Percentiles rank a stretch among this genome's conserved stretches.
Evolutionary conservation across 2,329 filamentous ascomycete species (phyloP).

Genomic region (Exserohilum turcica): DNA sequence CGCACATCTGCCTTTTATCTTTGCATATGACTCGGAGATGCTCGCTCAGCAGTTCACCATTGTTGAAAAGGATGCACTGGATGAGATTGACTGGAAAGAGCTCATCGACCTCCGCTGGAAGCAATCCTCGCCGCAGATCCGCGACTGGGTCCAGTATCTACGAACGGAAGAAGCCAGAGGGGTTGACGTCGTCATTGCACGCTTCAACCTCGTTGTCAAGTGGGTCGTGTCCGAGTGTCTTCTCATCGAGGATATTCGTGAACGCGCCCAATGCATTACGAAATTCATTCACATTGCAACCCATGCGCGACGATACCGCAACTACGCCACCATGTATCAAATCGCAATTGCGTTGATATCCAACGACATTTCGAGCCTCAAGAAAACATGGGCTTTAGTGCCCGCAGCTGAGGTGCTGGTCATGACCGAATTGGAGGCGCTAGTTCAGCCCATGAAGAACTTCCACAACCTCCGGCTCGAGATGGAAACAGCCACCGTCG

Average conservation of each 20-base stretch:
- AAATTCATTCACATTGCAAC: constrained; percentile 82
- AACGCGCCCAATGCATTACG: constrained; percentile 76
- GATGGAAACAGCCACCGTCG: constrained; percentile 72
- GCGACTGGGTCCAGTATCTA: constrained; percentile 83
- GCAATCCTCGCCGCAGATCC: constrained; percentile 67
- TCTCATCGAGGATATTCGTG: constrained; percentile 71
- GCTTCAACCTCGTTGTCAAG: constrained; percentile 88
- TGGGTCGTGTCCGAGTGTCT: constrained; percentile 83
- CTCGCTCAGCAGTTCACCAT: constrained; percentile 83
- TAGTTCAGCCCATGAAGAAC: constrained; percentile 78
- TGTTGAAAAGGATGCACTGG: constrained; percentile 83
- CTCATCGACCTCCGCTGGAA: constrained; percentile 84
- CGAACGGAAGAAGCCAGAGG: constrained; percentile 73
- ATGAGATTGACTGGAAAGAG: constrained; percentile 88
- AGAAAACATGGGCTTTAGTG: constrained; percentile 73
- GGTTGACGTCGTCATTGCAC: constrained; percentile 81
- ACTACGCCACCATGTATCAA: constrained; percentile 84
- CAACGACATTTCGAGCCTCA: constrained; percentile 70
- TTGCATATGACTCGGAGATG: constrained; percentile 78
- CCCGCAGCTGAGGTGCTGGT: constrained; percentile 68
- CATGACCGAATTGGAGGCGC: constrained; percentile 69
- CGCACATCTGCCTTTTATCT: constrained; percentile 74
- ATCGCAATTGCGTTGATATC: constrained; percentile 77
- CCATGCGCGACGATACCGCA: constrained; percentile 75
- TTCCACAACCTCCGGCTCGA: constrained; percentile 77